Percentiles rank a stretch among this genome's conserved stretches.
Conservation (phyloP, 2,329 filamentous ascomycete genomes). For the Colletotrichum filicis region DNA sequence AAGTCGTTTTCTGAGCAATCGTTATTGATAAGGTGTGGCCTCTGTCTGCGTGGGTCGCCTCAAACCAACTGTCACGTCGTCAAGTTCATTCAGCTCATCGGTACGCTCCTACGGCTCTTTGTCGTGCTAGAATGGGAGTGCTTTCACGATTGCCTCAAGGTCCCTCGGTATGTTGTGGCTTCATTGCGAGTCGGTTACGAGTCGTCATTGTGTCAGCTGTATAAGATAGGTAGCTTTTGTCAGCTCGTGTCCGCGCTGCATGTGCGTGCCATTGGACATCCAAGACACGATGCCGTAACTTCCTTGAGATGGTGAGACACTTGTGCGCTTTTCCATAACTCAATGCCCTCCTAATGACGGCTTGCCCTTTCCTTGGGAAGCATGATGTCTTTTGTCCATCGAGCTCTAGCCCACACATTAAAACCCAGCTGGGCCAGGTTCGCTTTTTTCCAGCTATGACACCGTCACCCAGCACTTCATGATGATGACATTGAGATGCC, state of each 20-base stretch:
- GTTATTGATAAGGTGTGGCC: background rate
- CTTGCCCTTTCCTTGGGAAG: background rate
- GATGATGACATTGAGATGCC: constrained; percentile 18
- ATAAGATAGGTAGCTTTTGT: background rate
- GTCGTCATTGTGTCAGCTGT: background rate
- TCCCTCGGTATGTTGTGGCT: background rate
- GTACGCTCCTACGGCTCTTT: background rate
- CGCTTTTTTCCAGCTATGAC: background rate
- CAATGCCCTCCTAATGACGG: background rate
- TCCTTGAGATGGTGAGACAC: background rate
- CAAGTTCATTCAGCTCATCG: too few species aligned
- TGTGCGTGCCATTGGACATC: background rate
- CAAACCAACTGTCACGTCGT: too few species aligned
- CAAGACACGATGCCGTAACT: background rate
- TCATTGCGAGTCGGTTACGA: background rate
- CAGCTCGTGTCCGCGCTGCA: background rate
- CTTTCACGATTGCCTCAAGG: background rate
- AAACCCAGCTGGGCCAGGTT: background rate
- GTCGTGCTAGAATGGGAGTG: background rate
- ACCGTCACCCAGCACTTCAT: constrained; percentile 2
- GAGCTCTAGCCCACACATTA: background rate
- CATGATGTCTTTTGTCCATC: background rate
- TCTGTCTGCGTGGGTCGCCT: too few species aligned
- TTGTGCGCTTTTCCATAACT: background rate
- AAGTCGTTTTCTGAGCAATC: background rate